Base-by-base conservation (phyloP, 2,329 filamentous ascomycete genomes). In the Microsporum canis region DNA sequence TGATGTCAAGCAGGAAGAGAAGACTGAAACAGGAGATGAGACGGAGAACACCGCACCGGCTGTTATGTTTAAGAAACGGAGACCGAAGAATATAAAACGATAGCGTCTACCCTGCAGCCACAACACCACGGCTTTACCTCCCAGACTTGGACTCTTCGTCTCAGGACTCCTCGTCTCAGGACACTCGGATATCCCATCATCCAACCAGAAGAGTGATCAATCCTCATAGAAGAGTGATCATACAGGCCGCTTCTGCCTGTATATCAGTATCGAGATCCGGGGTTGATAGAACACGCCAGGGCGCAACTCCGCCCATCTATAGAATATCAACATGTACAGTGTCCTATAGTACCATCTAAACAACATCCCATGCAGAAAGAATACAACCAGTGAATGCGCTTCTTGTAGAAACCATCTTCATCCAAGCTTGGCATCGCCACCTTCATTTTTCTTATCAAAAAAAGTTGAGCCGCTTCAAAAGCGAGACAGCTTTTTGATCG, bases 51-150 rank as follows among this genome's bases (percentile, higher is more conserved):
- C 63, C 23, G 63, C 63, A 3, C 60, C 70, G 3, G 72, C 71
- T 2, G 71, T 78, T 45, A 66, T 79, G 27, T 79, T 79, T 71
- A 79, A 79, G 65, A 79, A 78, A 65, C 76, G 77, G 64, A 79
- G 77, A 65, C 71, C 75, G 1, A 79, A 78, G 67, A 66, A 70
- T 57, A 71, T 72, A 66, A 75, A 71, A 66, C 73, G 72, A 69
- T 76, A 68, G 63, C 59, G 27, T 49, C 8, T 58, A 7, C 2
- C 8, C 14, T 51, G 27, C 10, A 45, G 29, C 8, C 23, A 29
- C 34, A 36, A 2, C 34, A 2, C 5, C 34, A 36, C 10, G 34
- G 2, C 34, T 10, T 36, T 36, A 36, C 5, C 10, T 36, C 34
- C 34, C 34, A 36, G 10, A 36, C 10, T 6, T 36, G 5, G 34